Evolutionary conservation across 352 stramenopile species (phyloP), one percentile per base, ranked within the genome.

Genomic region (Phytopythium chamaehyphon): DNA sequence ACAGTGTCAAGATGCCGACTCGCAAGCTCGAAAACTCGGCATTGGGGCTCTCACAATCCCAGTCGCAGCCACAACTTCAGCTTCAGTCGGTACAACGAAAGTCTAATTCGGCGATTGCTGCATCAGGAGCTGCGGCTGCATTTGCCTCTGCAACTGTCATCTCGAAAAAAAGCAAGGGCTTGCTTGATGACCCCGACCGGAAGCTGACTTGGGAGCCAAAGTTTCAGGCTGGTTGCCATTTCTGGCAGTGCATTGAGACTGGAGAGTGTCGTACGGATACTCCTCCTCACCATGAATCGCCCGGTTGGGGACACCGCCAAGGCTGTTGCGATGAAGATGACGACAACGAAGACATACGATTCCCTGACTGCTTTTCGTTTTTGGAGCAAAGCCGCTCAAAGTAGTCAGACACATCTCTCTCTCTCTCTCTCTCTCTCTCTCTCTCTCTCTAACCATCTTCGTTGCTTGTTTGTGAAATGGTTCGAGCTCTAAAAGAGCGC

Each of bases 151-250:
- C 61, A 26, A 42, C 49, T 4, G 50, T 61, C 7, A 61, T 60
- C 37, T 73, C 58, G 61, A 82, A 84, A 48, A 81, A 74, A 56
- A 64, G 62, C n/a, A 71, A 64, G 45, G 22, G n/a, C 1, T 19
- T 47, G 49, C 1, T 51, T 61, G 7, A 48, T n/a, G 59, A 76
- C 55, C 45, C 52, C 31, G 44, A 75, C 57, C 61, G 74, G 15
- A 52, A 40, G 14, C 50, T 66, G 31, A 78, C 68, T 6, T 91
- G 76, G 80, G 50, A 79, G 33, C 62, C 71, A 21, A 57, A 75
- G 14, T 86, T 84, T 36, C 79, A 90, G 55, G 83, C 79, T 6
- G 83, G 77, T 1, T 90, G 79, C 23, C 76, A 87, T 60, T 88
- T 89, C 48, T 93, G 77, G 66, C 72, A 90, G 47, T 88, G 76